phyloP scores from a whole-genome alignment of 176 grass and related monocot species.

The Bonia amplexicaulis region DNA sequence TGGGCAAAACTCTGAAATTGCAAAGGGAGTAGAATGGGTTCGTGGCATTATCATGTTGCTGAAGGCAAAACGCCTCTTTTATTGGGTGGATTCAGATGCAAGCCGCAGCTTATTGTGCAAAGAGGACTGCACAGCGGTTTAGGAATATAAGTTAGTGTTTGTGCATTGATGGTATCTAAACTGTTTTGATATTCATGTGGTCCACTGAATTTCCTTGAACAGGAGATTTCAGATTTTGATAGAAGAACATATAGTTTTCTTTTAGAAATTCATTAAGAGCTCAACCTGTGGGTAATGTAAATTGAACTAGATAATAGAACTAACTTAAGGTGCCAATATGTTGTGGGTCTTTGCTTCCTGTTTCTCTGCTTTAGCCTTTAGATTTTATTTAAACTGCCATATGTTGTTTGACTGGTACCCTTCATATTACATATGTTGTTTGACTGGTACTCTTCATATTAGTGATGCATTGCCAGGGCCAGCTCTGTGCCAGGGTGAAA shows the following conservation, averaged over 20 bases:
- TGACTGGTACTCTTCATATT: neutral
- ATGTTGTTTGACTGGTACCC: neutral
- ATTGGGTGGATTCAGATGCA: neutral
- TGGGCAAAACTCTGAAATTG: neutral
- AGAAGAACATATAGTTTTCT: neutral
- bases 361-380: neutral
- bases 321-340: neutral
- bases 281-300: neutral
- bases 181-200: neutral
- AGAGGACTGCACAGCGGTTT: neutral
- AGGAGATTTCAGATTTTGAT: conserved; percentile 1
- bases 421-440: neutral
- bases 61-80: neutral
- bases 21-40: neutral
- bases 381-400: neutral
- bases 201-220: neutral
- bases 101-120: neutral
- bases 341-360: neutral
- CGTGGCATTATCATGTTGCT: neutral
- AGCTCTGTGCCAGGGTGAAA: neutral
- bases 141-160: neutral
- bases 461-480: neutral
- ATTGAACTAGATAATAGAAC: neutral
- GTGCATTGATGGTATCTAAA: neutral
- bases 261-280: neutral